A percentile compares a stretch with the other conserved stretches of the same genome.
Conservation (phyloP, 2,329 filamentous ascomycete species). For the Myriosclerotinia curreyana region DNA sequence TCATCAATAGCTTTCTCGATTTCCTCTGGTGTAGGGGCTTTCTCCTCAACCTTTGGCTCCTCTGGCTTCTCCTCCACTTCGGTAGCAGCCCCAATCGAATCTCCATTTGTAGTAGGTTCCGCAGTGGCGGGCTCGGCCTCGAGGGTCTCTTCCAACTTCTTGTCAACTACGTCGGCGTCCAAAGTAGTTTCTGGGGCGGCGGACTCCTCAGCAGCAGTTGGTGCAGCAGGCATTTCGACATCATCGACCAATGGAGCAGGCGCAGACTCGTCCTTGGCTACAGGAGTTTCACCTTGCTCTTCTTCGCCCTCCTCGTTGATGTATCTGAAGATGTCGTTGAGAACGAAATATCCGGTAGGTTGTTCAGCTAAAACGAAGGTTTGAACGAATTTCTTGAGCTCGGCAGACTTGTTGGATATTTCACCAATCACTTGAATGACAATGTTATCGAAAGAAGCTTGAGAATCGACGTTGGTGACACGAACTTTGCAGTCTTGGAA, state of each 20-base stretch:
- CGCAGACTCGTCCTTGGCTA: slow-evolving; percentile 36
- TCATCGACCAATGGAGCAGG: slow-evolving; percentile 34
- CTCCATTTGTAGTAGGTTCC: slow-evolving; percentile 46
- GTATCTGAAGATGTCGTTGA: slow-evolving; percentile 97
- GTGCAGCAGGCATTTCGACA: slow-evolving; percentile 39
- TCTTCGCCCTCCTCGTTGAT: slow-evolving; percentile 82
- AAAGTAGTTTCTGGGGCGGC: slow-evolving; percentile 33
- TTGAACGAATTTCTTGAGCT: slow-evolving; percentile 95
- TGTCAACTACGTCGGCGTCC: slow-evolving; percentile 59
- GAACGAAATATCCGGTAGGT: slow-evolving; percentile 94
- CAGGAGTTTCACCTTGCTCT: slow-evolving; percentile 51
- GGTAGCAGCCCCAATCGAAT: slow-evolving; percentile 38
- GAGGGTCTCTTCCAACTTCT: slow-evolving; percentile 69
- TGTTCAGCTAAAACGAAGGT: slow-evolving; percentile 96
- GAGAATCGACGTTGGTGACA: slow-evolving; percentile 95
- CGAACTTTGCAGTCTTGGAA: slow-evolving; percentile 98
- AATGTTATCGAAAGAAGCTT: slow-evolving; percentile 88
- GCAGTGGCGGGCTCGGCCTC: slow-evolving; percentile 40
- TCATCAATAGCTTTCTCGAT: slow-evolving; percentile 54
- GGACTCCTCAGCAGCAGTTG: slow-evolving; percentile 39
- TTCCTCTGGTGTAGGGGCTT: slow-evolving; percentile 46
- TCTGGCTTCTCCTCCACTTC: slow-evolving; percentile 40
- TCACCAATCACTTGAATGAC: slow-evolving; percentile 98
- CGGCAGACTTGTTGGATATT: slow-evolving; percentile 88
- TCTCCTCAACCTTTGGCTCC: slow-evolving; percentile 38